Evolutionary conservation across 805 yeast species (phyloP), one percentile per base, ranked within the genome.

Genomic region (Saccharomycopsis microspora): DNA sequence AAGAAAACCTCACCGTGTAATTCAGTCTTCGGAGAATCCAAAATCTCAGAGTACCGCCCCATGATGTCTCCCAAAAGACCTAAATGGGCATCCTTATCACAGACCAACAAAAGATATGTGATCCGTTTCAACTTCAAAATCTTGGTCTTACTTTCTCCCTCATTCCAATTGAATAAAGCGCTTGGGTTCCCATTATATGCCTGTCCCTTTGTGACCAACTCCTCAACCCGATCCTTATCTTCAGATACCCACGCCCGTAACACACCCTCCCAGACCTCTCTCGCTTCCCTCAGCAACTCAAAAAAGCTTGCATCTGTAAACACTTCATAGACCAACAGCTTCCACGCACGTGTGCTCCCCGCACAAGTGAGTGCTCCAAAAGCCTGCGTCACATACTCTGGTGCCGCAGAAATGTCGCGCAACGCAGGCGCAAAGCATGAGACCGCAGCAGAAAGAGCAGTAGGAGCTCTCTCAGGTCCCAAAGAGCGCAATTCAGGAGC

Each of bases 81-180:
- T 32, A 74, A 59, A 53, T 70, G 76, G 36, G 66, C 68, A 57
- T 86, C 87, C 10, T 66, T 66, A 0, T 83, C 82, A 43, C 80
- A 75, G 6, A 84, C 69, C 55, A 84, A 56, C 4, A 85, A 53
- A 44, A 93, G 57, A 54, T 79, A 85, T 0, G 84, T 66, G 1
- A 86, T 69, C 46, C 94, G 72, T 48, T 75, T 74, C 42, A 89
- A 58, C 41, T 78, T 75, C 51, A 67, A 64, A 2, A 71, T 64
- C 53, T 78, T 77, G 30, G 66, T 64, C 36, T 72, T 72, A 9
- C 75, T 69, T 55, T 84, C 93, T 10, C 80, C 75, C 48, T 83
- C 87, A 51, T 78, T 81, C 79, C 89, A 82, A 36, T 75, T 80
- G 63, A 85, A 86, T 4, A 84, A 66, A 27, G 80, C 78, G 3